Evolutionary conservation across 768 basidiomycete species (phyloP).

Genomic region (Serpula lacrymans): DNA sequence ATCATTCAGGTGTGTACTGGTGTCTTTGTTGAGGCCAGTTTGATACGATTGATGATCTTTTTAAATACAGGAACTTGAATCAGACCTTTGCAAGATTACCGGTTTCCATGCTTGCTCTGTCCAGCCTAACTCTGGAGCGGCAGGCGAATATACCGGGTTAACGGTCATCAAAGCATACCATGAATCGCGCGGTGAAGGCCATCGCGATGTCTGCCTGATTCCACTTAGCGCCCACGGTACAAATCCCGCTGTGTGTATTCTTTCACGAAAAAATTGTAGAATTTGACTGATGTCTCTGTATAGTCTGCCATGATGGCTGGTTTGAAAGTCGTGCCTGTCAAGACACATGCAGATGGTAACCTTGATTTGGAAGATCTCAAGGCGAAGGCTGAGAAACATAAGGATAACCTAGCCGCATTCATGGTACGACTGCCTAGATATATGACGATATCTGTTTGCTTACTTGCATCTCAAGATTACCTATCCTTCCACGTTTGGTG

Average conservation of each 20-base stretch:
- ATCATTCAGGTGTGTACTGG: conserved; percentile 62
- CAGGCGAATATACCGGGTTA: conserved; percentile 96
- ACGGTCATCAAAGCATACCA: conserved; percentile 94
- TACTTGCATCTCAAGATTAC: conserved; percentile 60
- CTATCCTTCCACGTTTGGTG: conserved; percentile 96
- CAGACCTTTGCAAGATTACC: conserved; percentile 89
- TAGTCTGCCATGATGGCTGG: conserved; percentile 97
- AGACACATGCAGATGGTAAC: conserved; percentile 82
- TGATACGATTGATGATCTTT: conserved; percentile 8
- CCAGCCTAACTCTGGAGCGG: conserved; percentile 99
- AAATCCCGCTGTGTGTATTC: conserved; percentile 82
- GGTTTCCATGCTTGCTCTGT: conserved; percentile 95
- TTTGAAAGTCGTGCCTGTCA: conserved; percentile 93
- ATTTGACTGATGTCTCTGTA: conserved; percentile 12
- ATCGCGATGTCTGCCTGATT: conserved; percentile 90
- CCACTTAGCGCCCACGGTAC: conserved; percentile 97
- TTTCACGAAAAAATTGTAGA: background rate
- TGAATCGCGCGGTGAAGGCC: conserved; percentile 77
- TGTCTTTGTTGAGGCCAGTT: background rate
- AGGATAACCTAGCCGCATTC: conserved; percentile 89
- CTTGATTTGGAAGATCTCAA: conserved; percentile 85
- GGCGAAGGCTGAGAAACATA: conserved; percentile 86
- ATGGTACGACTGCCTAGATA: conserved; percentile 56
- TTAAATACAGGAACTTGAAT: conserved; percentile 74
- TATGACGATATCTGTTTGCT: conserved; percentile 4